Conservation (phyloP, 176 grass and related monocot species). For the Bromus sterilis region DNA sequence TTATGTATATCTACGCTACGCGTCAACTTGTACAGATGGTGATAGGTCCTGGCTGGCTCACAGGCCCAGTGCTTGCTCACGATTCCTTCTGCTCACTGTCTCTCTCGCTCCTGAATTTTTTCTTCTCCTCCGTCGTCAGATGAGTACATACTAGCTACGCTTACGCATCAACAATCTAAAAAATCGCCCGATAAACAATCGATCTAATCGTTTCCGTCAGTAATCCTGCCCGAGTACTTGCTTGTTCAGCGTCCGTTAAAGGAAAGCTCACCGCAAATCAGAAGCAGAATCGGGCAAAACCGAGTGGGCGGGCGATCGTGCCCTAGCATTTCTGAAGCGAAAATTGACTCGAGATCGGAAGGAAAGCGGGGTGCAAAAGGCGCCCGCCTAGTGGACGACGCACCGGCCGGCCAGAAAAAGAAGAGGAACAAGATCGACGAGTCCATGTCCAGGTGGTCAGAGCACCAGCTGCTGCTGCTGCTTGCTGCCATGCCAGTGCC, state of each 20-base stretch:
- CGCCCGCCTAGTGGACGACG: conserved; percentile 10
- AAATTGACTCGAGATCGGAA: neutral
- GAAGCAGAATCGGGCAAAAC: neutral
- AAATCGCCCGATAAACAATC: neutral
- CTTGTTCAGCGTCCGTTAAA: neutral
- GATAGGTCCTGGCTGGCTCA: neutral
- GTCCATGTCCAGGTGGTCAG: neutral
- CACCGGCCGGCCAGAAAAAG: neutral
- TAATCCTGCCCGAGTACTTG: neutral
- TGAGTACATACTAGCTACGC: no score
- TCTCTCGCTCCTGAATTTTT: no score
- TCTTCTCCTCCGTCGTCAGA: no score
- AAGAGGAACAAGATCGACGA: neutral
- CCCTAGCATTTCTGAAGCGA: neutral
- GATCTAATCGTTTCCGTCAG: neutral
- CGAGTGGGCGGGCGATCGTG: conserved; percentile 10
- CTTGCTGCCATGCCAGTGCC: neutral
- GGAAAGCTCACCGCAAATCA: neutral
- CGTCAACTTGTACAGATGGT: neutral
- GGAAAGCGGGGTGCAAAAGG: conserved; percentile 22
- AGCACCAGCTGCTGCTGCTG: neutral
- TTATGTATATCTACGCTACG: neutral
- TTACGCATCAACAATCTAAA: no score
- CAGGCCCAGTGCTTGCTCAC: neutral
- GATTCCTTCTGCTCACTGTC: neutral